Evolutionary conservation across 805 yeast species (phyloP), one percentile per base, ranked within the genome.

Genomic region (Torulaspora gathmanii): DNA sequence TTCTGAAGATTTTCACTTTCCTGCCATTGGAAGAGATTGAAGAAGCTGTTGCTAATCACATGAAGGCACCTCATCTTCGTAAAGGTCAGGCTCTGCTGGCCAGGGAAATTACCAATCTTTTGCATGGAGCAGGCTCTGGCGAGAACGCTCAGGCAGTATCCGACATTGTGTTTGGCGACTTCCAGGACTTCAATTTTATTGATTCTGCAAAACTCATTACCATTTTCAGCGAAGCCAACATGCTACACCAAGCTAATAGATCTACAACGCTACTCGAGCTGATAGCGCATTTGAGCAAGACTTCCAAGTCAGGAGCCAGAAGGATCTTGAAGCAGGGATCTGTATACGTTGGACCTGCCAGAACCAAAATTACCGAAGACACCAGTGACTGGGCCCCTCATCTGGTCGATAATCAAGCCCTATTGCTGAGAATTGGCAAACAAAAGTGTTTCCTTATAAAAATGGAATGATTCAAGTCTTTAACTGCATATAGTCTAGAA

Each of bases 121-220:
- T 93, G 33, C 96, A 90, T 65, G 98, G 98, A 0, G 72, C 71
- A 7, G 91, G 89, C 3, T 73, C 74, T 8, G 90, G 96, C 3
- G 71, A 75, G 20, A 76, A 79, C 30, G 86, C 93, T 53, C 77
- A 79, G 16, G 69, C 75, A 17, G 74, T 86, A 12, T 82, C 95
- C 12, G 75, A 81, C 5, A 74, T 85, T 42, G 60, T 89, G 31
- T 89, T 80, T 63, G 59, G 58, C 7, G 37, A 42, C 22, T 22
- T 29, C 11, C 36, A 44, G 4, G 20, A 17, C 3, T 13, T 16
- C 5, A 36, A 34, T 2, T 17, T n/a, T 3, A 19, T 47, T 7
- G 39, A 43, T 40, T 60, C 47, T 46, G 52, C 37, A 17, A 51
- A 43, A 39, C 50, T 51, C 31, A 30, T 37, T 11, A 37, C 51